A percentile compares a stretch with the other conserved stretches of the same genome.
phyloP scores from a whole-genome alignment of 1,284 basidiomycete species.

The Apiotrichum veenhuisii region DNA sequence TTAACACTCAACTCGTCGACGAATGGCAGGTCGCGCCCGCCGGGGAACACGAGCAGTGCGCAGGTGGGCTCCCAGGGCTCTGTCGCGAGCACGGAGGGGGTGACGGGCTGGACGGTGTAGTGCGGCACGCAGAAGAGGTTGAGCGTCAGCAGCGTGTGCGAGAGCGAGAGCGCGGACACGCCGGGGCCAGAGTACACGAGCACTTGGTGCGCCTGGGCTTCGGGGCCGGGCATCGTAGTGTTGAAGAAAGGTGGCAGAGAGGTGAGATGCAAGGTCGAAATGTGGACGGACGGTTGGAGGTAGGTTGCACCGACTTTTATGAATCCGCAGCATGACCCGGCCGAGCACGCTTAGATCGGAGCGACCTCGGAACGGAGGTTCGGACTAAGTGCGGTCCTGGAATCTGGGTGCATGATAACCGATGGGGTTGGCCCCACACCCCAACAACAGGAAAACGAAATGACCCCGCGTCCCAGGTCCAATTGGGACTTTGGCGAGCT shows the following conservation, averaged over 20 bases:
- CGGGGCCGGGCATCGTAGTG: conserved; percentile 38
- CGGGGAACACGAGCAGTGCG: conserved; percentile 71
- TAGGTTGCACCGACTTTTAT: background rate
- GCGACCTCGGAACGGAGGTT: too few relatives aligned
- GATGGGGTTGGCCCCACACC: background rate
- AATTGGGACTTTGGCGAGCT: conserved; percentile 8
- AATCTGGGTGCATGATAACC: too few relatives aligned
- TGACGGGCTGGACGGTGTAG: conserved; percentile 71
- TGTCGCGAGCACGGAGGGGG: conserved; percentile 57
- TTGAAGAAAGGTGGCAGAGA: background rate
- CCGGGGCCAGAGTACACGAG: conserved; percentile 74
- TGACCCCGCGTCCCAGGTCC: too few relatives aligned
- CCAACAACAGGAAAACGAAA: background rate
- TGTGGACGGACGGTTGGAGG: background rate
- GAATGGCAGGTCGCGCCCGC: conserved; percentile 57
- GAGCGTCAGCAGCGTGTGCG: conserved; percentile 58
- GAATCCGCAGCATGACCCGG: too few relatives aligned
- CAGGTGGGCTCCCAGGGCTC: conserved; percentile 74
- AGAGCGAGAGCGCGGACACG: conserved; percentile 58
- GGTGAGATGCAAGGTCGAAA: background rate
- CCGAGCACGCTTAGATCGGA: too few relatives aligned
- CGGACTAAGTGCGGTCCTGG: too few relatives aligned
- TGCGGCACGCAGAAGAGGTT: conserved; percentile 62
- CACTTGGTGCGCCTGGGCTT: conserved; percentile 55
- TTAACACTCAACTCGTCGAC: conserved; percentile 52